Conservation (phyloP, 768 basidiomycete genomes). For the Crassisporium funariophilum region DNA sequence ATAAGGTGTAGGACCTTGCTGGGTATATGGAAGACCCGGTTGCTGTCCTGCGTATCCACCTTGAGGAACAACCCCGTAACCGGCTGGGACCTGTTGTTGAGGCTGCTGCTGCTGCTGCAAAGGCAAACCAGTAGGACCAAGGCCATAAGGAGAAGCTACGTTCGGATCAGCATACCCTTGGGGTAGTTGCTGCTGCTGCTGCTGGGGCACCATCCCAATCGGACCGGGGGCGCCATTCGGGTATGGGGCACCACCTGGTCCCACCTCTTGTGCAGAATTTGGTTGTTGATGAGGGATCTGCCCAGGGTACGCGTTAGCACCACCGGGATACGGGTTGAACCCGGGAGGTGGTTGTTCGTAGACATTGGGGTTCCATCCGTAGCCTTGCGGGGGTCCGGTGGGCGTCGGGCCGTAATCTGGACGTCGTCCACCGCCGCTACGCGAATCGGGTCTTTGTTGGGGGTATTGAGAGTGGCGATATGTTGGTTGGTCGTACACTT, state of each 20-base stretch:
- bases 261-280: background rate
- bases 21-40: conserved; percentile 35
- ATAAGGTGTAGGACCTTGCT: conserved; percentile 42
- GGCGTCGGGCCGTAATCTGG: conserved; percentile 20
- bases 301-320: conserved; percentile 33
- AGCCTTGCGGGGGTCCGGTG: conserved; percentile 37
- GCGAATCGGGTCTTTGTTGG: conserved; percentile 24
- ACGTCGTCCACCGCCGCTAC: conserved; percentile 31
- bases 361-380: conserved; percentile 51
- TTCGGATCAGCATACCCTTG: conserved; percentile 13
- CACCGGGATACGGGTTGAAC: conserved; percentile 11
- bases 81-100: conserved; percentile 19
- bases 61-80: conserved; percentile 29
- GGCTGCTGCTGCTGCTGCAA: conserved; percentile 20
- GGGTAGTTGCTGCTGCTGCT: conserved; percentile 16
- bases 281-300: background rate
- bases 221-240: conserved; percentile 20
- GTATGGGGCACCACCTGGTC: conserved; percentile 1
- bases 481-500: conserved; percentile 56
- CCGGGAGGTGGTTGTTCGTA: conserved; percentile 50
- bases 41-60: conserved; percentile 35
- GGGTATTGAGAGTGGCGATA: conserved; percentile 26
- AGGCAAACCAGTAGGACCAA: conserved; percentile 14
- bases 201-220: conserved; percentile 7
- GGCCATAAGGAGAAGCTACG: conserved; percentile 8